Conservation (phyloP, 2,329 filamentous ascomycete species). For the Neonectria punicea region DNA sequence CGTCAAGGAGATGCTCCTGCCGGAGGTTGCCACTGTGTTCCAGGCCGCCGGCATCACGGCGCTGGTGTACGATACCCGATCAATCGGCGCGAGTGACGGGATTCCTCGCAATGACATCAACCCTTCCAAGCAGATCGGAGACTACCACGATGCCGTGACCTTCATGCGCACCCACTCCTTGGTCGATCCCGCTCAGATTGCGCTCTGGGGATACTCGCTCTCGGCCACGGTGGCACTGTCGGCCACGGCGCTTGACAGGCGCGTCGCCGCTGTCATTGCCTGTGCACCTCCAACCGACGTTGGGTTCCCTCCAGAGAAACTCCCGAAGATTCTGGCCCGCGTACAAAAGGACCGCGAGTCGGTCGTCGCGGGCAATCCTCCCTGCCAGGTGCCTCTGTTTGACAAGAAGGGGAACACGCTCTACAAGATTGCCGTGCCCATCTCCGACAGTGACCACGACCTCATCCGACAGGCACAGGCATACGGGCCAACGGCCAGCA, state of each 20-base stretch:
- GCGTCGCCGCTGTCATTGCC: conserved; percentile 23
- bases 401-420: conserved; percentile 17
- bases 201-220: conserved; percentile 46
- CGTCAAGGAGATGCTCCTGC: conserved; percentile 47
- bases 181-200: conserved; percentile 44
- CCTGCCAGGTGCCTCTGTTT: conserved; percentile 14
- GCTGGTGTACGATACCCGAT: conserved; percentile 51
- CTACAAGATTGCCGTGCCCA: conserved; percentile 14
- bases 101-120: conserved; percentile 51
- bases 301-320: conserved; percentile 9
- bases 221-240: conserved; percentile 40
- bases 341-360: conserved; percentile 19
- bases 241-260: conserved; percentile 43
- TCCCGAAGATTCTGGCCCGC: conserved; percentile 14
- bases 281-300: conserved; percentile 10
- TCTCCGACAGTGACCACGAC: conserved; percentile 11
- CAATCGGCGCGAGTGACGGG: conserved; percentile 51
- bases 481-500: conserved; percentile 10
- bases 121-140: conserved; percentile 45
- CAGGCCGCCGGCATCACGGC: conserved; percentile 48
- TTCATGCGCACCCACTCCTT: conserved; percentile 56
- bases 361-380: conserved; percentile 9
- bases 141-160: conserved; percentile 50
- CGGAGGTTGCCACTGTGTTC: conserved; percentile 47
- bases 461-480: conserved; percentile 19